A percentile compares a stretch with the other conserved stretches of the same genome.
phyloP scores from a whole-genome alignment of 2,329 filamentous ascomycete species.

The Fusarium penzigii region DNA sequence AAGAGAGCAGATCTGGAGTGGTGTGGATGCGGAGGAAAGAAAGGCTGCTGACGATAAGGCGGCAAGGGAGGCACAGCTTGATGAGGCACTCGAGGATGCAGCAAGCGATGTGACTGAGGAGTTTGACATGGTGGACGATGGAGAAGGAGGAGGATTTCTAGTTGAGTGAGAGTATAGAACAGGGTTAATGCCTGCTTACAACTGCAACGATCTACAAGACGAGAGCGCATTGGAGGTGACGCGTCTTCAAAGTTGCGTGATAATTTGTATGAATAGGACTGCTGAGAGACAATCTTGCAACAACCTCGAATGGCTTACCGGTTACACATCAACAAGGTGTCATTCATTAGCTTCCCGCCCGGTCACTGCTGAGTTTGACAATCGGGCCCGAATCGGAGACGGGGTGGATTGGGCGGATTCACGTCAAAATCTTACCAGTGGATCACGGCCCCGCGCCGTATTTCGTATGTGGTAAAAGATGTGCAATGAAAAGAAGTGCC shows the following conservation, averaged over 20 bases:
- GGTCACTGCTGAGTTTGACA: no score
- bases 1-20: conserved; percentile 68
- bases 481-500: no score
- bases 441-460: no score
- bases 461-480: no score
- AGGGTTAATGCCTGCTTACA: not conserved
- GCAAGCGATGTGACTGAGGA: conserved; percentile 45
- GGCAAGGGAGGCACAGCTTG: conserved; percentile 38
- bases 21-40: conserved; percentile 51
- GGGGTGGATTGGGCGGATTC: no score
- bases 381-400: no score
- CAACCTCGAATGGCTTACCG: no score
- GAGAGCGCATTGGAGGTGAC: not conserved
- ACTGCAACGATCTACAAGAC: not conserved
- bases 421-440: no score
- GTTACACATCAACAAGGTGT: no score
- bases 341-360: no score
- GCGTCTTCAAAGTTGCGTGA: not conserved
- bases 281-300: no score
- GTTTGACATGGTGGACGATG: conserved; percentile 44
- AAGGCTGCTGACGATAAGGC: conserved; percentile 39
- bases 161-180: conserved; percentile 31
- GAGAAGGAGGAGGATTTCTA: conserved; percentile 49
- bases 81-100: conserved; percentile 37
- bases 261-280: no score